Base-by-base conservation (phyloP, 768 basidiomycete species). In the Sarcomyxa edulis region DNA sequence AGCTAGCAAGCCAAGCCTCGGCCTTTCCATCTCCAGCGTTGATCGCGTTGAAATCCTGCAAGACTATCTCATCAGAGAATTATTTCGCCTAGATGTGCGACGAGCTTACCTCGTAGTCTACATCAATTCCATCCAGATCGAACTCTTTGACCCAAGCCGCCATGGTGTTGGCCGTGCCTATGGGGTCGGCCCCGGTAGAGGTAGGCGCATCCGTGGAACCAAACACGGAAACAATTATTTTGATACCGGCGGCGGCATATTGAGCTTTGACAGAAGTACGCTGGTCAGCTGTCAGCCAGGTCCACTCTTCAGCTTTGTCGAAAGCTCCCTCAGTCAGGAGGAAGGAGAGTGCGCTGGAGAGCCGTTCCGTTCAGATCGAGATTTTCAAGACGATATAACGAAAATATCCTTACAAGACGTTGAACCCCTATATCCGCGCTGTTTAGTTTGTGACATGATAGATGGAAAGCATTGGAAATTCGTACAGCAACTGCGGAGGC, bases 81-180 rank as follows among this genome's bases (percentile, higher is more conserved):
- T n/a, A n/a, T n/a, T n/a, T n/a, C n/a, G n/a, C n/a, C n/a, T n/a
- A n/a, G n/a, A n/a, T n/a, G n/a, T n/a, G n/a, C n/a, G n/a, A 29
- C 18, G 8, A 29, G 7, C 14, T 16, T 24, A 68, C 69, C 62
- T 80, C 83, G 49, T 84, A 86, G 54, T 86, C 83, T 24, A 88
- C 77, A 51, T 85, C 83, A 18, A 84, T 73, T 33, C 84, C 84
- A 48, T 85, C 83, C 12, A 86, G 59, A 33, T 64, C 56, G 42
- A 69, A 81, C 48, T 75, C 47, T 42, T 71, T 75, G 7, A 85
- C 83, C 64, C 69, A 87, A 9, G 69, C 69, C 0, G 83, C 81
- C 54, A 86, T 68, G 2, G 70, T 73, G 44, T 78, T 74, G 1
- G 84, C 84, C 11, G 75, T 74, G 6, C 61, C 59, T 6, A 75